Base-by-base conservation (phyloP, 495 filamentous ascomycete genomes). In the Aspergillus baeticus region DNA sequence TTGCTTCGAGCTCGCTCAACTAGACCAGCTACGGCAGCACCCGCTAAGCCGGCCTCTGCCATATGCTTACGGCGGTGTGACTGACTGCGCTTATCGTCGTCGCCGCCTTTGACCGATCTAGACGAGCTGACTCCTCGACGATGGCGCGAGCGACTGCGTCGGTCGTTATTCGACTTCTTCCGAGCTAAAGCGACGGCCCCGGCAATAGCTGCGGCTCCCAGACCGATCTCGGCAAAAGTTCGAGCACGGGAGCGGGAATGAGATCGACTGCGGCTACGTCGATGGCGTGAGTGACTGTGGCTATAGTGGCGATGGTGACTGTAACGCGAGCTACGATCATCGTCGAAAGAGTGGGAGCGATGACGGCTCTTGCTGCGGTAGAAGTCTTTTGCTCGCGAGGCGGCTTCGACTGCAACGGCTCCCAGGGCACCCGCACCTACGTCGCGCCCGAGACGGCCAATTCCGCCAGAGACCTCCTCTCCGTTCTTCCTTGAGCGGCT, bases 201-300 rank as follows among this genome's bases (percentile, higher is more conserved):
- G 44, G 89, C 92, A 34, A 92, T 81, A 37, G 91, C 87, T 15
- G 89, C 90, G 22, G 90, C 90, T 45, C 91, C 90, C 44, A 92
- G 81, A 18, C 88, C 90, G 17, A 92, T 72, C 36, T 85, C 88
- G 36, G 87, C 84, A 31, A 91, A 78, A 45, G 88, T 79, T 63
- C 79, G 80, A 0, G 69, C 74, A 15, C 79, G 76, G 3, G 80
- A 82, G 42, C 76, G 79, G 5, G 84, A 86, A 39, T 83, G 78
- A 4, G 82, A 86, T 41, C 80, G 75, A 29, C 73, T 79, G 48
- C 81, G 69, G 52, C 74, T 78, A 29, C 74, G 73, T 46, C 69
- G 65, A 43, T 65, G 60, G 57, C 71, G 69, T 20, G 72, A 60
- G 42, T 71, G 75, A 48, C 73, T 68, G 38, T 66, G 64, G 23